Conservation (phyloP, 305 asterid genomes). For the Solanum hybrid region DNA sequence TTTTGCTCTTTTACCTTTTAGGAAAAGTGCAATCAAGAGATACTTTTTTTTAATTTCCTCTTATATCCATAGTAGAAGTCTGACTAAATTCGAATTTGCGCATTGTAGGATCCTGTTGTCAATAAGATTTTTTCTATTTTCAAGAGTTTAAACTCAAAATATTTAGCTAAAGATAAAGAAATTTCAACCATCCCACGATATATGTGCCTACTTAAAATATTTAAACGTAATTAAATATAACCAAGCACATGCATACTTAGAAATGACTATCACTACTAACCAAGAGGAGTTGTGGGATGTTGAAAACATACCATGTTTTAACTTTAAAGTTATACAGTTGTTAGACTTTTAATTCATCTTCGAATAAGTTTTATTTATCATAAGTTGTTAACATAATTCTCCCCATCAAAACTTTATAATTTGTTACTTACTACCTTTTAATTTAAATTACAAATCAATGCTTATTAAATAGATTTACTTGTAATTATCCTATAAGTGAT, state of each 20-base stretch:
- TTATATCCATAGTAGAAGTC: rapidly evolving
- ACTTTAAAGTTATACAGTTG: background rate
- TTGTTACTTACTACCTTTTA: too few relatives aligned
- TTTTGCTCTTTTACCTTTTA: background rate
- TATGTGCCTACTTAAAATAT: background rate
- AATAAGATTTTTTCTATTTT: background rate
- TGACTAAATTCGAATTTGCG: background rate
- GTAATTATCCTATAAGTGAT: background rate
- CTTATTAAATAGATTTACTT: background rate
- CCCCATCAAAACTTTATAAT: too few relatives aligned
- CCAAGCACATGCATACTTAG: background rate
- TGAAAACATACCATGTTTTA: background rate
- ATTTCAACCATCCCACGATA: background rate
- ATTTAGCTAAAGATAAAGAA: rapidly evolving
- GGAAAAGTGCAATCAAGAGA: background rate
- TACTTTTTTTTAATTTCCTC: background rate
- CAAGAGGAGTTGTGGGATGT: background rate
- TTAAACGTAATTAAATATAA: background rate
- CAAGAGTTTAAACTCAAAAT: background rate
- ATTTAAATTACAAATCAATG: background rate
- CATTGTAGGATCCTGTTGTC: background rate
- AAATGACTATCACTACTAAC: background rate
- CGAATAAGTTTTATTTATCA: background rate
- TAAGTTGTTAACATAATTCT: background rate
- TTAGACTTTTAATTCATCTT: background rate